Evolutionary conservation across 208 protist genomes (phyloP).

Genomic region (Naegleria fowleri): DNA sequence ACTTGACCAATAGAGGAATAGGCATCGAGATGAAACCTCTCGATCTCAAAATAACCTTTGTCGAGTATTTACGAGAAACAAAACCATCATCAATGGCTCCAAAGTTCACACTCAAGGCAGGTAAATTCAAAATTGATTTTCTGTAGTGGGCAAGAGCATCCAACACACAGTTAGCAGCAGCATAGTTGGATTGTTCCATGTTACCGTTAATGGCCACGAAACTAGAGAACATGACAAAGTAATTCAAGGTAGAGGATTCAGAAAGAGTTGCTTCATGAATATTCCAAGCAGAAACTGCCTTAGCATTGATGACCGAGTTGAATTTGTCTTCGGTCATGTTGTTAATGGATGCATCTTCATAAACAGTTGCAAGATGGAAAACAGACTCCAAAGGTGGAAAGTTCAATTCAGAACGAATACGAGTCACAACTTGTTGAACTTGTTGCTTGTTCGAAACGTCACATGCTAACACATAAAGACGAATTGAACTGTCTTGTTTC

Average conservation of each 20-base stretch:
- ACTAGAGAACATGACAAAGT: constrained; percentile 47
- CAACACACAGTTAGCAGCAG: constrained; percentile 45
- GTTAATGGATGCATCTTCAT: constrained; percentile 38
- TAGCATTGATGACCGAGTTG: constrained; percentile 41
- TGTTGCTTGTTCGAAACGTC: not conserved
- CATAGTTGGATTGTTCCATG: constrained; percentile 47
- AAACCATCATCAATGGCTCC: constrained; percentile 46
- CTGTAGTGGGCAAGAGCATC: constrained; percentile 39
- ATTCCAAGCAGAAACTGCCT: constrained; percentile 43
- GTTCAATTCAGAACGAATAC: not conserved
- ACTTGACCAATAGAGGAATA: not conserved
- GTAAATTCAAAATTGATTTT: constrained; percentile 31
- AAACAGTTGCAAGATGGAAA: constrained; percentile 43
- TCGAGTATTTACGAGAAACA: constrained; percentile 25
- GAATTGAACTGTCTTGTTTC: not conserved
- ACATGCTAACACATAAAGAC: not conserved
- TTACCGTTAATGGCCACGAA: constrained; percentile 43
- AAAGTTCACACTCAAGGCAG: constrained; percentile 41
- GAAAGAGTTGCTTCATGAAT: not conserved
- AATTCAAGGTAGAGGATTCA: constrained; percentile 30
- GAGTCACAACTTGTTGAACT: not conserved
- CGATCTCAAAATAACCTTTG: not conserved
- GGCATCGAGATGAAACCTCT: constrained; percentile 9
- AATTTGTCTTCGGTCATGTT: constrained; percentile 38
- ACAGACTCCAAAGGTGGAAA: constrained; percentile 32